Evolutionary conservation across 1,139 yeast species (phyloP).

Genomic region (Kodamaea plutei): DNA sequence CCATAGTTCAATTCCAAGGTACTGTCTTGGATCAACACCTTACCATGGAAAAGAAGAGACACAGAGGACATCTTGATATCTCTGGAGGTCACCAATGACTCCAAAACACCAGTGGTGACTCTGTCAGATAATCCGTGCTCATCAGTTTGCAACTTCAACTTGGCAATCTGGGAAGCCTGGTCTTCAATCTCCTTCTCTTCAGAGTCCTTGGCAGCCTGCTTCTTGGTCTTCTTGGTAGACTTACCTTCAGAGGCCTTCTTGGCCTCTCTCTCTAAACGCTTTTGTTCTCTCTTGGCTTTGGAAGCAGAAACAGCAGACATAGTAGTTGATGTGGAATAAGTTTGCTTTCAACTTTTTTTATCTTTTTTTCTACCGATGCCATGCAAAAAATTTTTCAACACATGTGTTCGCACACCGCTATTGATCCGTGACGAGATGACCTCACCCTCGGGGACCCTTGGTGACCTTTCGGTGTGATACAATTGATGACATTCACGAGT

Average conservation of each 20-base stretch:
- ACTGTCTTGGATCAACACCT: constrained; percentile 90
- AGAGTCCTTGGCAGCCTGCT: constrained; percentile 52
- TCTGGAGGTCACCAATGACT: constrained; percentile 83
- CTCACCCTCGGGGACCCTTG: too few relatives aligned
- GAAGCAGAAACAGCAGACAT: constrained; percentile 74
- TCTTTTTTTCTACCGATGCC: background rate
- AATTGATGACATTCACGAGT: too few relatives aligned
- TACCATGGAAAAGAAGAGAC: constrained; percentile 94
- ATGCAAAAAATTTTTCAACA: constrained; percentile 3
- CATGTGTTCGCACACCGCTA: too few relatives aligned
- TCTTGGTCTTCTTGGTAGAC: constrained; percentile 59
- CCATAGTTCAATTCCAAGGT: constrained; percentile 91
- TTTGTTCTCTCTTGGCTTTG: constrained; percentile 96
- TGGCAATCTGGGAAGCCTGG: constrained; percentile 73
- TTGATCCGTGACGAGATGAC: too few relatives aligned
- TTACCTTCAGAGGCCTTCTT: constrained; percentile 75
- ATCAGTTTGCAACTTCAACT: constrained; percentile 89
- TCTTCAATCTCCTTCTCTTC: constrained; percentile 59
- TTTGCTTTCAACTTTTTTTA: constrained; percentile 1
- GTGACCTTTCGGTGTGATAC: too few relatives aligned
- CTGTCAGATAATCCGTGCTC: constrained; percentile 93
- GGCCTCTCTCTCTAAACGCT: constrained; percentile 55
- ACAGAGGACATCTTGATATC: constrained; percentile 90
- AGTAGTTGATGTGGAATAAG: constrained; percentile 17
- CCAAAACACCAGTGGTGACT: constrained; percentile 96